Percentiles rank a stretch among this genome's conserved stretches.
phyloP scores from a whole-genome alignment of 441 rosid genomes.

The Jatropha podagrica region DNA sequence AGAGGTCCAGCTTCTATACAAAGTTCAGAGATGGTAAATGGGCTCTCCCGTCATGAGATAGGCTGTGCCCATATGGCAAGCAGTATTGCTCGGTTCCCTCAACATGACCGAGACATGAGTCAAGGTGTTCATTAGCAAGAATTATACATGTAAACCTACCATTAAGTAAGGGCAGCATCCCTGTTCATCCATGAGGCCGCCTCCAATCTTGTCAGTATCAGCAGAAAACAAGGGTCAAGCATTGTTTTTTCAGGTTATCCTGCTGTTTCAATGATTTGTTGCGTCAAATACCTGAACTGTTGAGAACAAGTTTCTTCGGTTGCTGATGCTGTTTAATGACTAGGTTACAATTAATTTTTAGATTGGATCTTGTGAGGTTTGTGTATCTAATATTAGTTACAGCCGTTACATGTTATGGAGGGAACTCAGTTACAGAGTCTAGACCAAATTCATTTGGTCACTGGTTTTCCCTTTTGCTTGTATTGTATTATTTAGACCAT shows the following conservation, averaged over 20 bases:
- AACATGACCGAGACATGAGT: not conserved
- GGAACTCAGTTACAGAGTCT: not conserved
- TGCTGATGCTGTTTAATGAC: not conserved
- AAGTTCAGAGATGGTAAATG: conserved; percentile 71
- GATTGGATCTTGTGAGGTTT: too few species aligned
- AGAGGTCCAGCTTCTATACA: conserved; percentile 55
- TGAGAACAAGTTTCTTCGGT: not conserved
- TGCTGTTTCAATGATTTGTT: not conserved
- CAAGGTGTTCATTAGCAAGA: not conserved
- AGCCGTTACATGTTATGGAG: too few species aligned
- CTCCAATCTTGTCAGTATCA: not conserved
- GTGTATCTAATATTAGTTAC: too few species aligned
- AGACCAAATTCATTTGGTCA: not conserved
- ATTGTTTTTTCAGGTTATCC: conserved; percentile 4
- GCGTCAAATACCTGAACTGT: conserved; percentile 1
- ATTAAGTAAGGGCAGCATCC: not conserved
- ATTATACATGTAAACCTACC: not conserved
- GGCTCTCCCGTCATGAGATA: conserved; percentile 41
- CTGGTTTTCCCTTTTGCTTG: not conserved
- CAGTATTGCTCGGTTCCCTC: not conserved
- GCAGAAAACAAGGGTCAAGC: not conserved
- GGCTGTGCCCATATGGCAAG: not conserved
- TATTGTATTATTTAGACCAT: not conserved
- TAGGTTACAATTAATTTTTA: too few species aligned
- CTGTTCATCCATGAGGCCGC: not conserved